phyloP scores from a whole-genome alignment of 345 rosid genomes.

The Syzygium aromaticum region DNA sequence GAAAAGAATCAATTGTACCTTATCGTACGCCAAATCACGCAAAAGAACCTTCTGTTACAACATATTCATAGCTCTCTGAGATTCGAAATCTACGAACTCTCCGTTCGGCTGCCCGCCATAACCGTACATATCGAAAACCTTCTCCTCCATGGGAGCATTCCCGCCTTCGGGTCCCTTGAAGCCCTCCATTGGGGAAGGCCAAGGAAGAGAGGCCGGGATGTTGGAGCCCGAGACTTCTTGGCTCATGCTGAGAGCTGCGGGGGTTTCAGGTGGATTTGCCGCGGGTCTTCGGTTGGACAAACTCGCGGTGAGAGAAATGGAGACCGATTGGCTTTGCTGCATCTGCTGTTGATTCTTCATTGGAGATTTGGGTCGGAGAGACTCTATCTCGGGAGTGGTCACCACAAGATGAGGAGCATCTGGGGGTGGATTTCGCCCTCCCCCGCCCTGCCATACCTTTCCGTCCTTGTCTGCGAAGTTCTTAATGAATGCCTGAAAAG shows the following conservation, averaged over 20 bases:
- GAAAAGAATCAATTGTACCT: neutral
- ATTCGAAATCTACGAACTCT: conserved; percentile 36
- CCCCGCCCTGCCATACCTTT: conserved; percentile 98
- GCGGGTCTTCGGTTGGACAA: conserved; percentile 58
- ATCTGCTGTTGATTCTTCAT: conserved; percentile 91
- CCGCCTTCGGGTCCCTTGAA: conserved; percentile 50
- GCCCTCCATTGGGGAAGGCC: conserved; percentile 58
- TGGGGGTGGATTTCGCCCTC: conserved; percentile 93
- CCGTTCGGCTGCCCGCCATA: conserved; percentile 32
- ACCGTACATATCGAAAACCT: conserved; percentile 42
- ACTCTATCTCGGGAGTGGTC: conserved; percentile 82
- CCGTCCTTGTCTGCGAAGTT: conserved; percentile 91
- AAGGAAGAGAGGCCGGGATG: conserved; percentile 49
- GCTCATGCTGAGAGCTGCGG: conserved; percentile 28
- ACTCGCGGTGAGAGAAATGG: conserved; percentile 53
- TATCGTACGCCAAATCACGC: neutral
- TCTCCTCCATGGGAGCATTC: conserved; percentile 28
- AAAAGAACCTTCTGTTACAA: conserved; percentile 13
- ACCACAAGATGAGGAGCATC: conserved; percentile 82
- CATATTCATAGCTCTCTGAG: conserved; percentile 39
- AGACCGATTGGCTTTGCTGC: conserved; percentile 41
- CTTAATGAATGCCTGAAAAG: conserved; percentile 49
- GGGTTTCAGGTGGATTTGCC: conserved; percentile 72
- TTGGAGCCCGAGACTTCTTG: conserved; percentile 61
- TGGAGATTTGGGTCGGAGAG: conserved; percentile 90